phyloP scores from a whole-genome alignment of 75 land plant genomes.

The Selaginella tamariscina region DNA sequence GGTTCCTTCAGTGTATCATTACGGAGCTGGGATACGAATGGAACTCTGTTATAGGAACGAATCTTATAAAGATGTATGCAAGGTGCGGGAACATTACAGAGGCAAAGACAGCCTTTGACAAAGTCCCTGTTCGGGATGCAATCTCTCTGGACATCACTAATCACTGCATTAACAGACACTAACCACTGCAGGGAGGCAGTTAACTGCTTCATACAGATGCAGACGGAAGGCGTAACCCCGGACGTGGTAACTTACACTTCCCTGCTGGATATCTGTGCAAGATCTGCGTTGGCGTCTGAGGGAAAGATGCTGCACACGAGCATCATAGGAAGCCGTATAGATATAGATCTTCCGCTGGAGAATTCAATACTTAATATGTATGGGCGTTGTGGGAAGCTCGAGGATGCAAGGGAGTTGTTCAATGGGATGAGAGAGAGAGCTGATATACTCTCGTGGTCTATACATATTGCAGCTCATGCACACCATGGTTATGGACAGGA shows the following conservation, averaged over 20 bases:
- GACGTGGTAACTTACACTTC: slow-evolving; percentile 17
- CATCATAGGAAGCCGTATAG: slow-evolving; percentile 24
- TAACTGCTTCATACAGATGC: not conserved
- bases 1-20: not conserved
- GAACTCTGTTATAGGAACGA: not conserved
- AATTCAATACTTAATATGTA: slow-evolving; percentile 34
- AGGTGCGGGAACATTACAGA: not conserved
- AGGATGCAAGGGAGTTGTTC: slow-evolving; percentile 39
- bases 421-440: slow-evolving; percentile 40
- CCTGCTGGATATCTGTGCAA: slow-evolving; percentile 28
- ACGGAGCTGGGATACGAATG: not conserved
- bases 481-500: not conserved
- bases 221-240: not conserved
- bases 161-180: not conserved
- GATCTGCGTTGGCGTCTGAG: slow-evolving; percentile 15
- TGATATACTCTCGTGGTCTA: slow-evolving; percentile 41
- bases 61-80: not conserved
- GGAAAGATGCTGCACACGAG: slow-evolving; percentile 36
- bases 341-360: slow-evolving; percentile 28
- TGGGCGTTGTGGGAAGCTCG: slow-evolving; percentile 14
- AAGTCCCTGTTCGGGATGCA: not conserved
- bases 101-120: not conserved
- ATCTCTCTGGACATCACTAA: not conserved
- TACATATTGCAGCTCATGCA: slow-evolving; percentile 37
- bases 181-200: not conserved